Evolutionary conservation across 2,329 filamentous ascomycete species (phyloP), one percentile per base, ranked within the genome.

Genomic region (Fusarium nodosum): DNA sequence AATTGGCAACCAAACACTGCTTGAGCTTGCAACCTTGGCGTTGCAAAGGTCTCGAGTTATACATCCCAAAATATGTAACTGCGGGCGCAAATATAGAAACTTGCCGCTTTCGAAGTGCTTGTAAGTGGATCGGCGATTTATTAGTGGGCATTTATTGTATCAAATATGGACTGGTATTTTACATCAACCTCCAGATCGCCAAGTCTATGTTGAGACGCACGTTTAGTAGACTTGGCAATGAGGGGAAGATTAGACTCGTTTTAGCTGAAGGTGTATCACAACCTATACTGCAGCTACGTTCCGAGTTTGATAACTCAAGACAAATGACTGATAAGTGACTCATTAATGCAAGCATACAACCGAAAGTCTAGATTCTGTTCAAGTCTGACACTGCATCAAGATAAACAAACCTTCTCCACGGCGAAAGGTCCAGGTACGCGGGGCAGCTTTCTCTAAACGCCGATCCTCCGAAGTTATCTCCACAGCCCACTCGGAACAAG

Each of bases 381-480:
- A 4, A 20, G 7, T 2, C 15, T 28, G 33, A 28, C 11, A 36
- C 20, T 46, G 28, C n/a, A 16, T 30, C 8, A 31, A 20, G 5
- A 28, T 3, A 3, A n/a, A n/a, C 6, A 5, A 20, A 3, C 31
- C 10, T 52, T 52, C 34, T 18, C 48, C 48, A 52, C 34, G 34
- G 15, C 7, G 34, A 41, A 41, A 30, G 47, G 48, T 11, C 38
- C n/a, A 52, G 28, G 56, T 45, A 51, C 53, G 64, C 63, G 72
- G 65, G 67, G 72, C 64, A 63, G 56, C 66, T 58, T 59, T 51
- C 57, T 45, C 39, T 57, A 53, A 67, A 67, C 55, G 64, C 72
- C 69, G 72, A 71, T 56, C 53, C 36, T 42, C 67, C 67, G 63
- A 70, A 52, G 64, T 30, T 45, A 60, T 68, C 66, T 52, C 67